A percentile compares a stretch with the other conserved stretches of the same genome.
Conservation (phyloP, 768 basidiomycete species). For the Fomitopsis pulvina region DNA sequence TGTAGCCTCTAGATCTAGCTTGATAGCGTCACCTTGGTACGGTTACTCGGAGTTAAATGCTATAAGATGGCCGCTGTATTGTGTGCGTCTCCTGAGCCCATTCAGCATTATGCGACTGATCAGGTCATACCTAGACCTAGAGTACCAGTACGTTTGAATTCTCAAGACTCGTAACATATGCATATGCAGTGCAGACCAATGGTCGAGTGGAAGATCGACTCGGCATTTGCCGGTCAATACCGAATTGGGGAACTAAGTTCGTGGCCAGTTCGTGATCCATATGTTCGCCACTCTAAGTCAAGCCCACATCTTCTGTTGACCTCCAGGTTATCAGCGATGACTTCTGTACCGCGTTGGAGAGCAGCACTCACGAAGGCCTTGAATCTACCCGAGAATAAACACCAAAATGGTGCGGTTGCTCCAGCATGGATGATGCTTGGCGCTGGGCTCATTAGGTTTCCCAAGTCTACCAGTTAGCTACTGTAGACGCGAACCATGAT, state of each 20-base stretch:
- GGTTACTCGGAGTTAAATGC: too few relatives aligned
- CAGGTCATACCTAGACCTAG: too few relatives aligned
- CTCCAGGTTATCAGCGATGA: not conserved
- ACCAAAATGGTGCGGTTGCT: conserved; percentile 15
- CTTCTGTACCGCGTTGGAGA: conserved; percentile 20
- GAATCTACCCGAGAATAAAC: conserved; percentile 18
- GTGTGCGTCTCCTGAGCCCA: too few relatives aligned
- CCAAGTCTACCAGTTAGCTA: conserved; percentile 57
- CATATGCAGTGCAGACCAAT: too few relatives aligned
- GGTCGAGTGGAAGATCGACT: too few relatives aligned
- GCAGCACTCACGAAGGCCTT: conserved; percentile 21
- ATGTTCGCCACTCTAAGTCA: not conserved
- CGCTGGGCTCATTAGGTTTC: not conserved
- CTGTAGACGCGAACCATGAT: conserved; percentile 33
- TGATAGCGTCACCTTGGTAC: too few relatives aligned
- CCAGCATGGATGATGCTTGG: not conserved
- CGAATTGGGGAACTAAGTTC: not conserved
- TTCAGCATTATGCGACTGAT: too few relatives aligned
- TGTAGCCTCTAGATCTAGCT: too few relatives aligned
- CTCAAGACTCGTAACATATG: too few relatives aligned
- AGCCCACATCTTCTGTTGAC: not conserved
- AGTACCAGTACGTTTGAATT: too few relatives aligned
- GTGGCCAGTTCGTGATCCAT: not conserved
- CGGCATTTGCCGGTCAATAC: not conserved
- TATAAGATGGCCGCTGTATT: too few relatives aligned